Evolutionary conservation across 768 basidiomycete species (phyloP), one percentile per base, ranked within the genome.

Genomic region (Thelephora aurantiotincta): DNA sequence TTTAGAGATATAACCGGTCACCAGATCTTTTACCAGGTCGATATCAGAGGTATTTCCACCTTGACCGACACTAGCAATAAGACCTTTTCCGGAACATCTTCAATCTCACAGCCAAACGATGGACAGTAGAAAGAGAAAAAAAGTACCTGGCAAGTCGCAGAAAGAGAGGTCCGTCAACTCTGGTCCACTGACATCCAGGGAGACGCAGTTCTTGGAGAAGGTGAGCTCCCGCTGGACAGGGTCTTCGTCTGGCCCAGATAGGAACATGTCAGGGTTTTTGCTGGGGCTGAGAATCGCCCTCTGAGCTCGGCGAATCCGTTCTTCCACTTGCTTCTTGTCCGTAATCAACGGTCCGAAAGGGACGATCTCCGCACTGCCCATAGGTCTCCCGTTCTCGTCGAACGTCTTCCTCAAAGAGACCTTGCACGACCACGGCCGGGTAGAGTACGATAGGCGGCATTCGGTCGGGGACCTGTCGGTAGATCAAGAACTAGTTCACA

Each of bases 291-390:
- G 65, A 20, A 84, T 77, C 0, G 81, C 82, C 1, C 64, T 62
- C 52, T 82, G 82, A 0, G 82, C 82, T 0, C 77, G 68, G 12
- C 77, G 67, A 44, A 85, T 78, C 3, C 79, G 69, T 3, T 80
- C 79, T 49, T 84, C 80, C 1, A 85, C 82, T 0, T 69, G 55
- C 0, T 55, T 51, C 51, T 76, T 77, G 46, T 73, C 63, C 35
- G 58, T 65, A 33, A 85, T 80, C 0, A 65, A 53, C 0, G 54
- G 53, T 0, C 63, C 62, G 19, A 65, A 65, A n/a, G 42, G 26
- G 12, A 54, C 52, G 22, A 55, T 52, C 33, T 45, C 51, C 11
- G 46, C 50, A 51, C 52, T 51, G 67, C 79, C 77, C 2, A 63
- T 52, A 3, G 50, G 46, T 16, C 26, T 34, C 1, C 60, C 63